phyloP scores from a whole-genome alignment of 1,139 yeast genomes.

The Hemisphaericaspora xylanilytica region DNA sequence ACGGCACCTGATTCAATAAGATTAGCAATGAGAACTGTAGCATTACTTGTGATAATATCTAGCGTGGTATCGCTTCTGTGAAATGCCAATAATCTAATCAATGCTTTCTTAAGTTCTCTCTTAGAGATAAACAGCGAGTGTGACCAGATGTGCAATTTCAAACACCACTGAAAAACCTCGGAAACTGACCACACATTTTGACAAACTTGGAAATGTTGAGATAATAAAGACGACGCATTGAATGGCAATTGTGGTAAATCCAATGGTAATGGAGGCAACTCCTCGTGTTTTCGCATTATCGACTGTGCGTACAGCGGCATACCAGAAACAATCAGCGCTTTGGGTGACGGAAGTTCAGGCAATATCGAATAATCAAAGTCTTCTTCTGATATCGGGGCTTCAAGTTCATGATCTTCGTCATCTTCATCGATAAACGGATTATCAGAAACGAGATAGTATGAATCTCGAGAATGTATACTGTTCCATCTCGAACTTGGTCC shows the following conservation, averaged over 20 bases:
- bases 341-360: constrained; percentile 36
- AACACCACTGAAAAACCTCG: constrained; percentile 50
- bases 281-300: constrained; percentile 19
- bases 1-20: constrained; percentile 49
- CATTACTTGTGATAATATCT: constrained; percentile 55
- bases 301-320: constrained; percentile 5
- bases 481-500: constrained; percentile 17
- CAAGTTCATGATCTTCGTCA: constrained; percentile 5
- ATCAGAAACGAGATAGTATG: constrained; percentile 15
- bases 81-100: constrained; percentile 51
- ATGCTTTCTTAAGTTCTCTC: constrained; percentile 49
- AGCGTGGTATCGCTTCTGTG: constrained; percentile 51
- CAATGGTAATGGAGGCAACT: constrained; percentile 50
- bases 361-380: constrained; percentile 41
- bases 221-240: constrained; percentile 48
- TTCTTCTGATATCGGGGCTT: constrained; percentile 23
- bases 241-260: constrained; percentile 61
- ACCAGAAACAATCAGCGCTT: neutral
- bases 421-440: constrained; percentile 21
- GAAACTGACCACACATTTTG: constrained; percentile 37
- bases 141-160: constrained; percentile 49
- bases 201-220: constrained; percentile 45
- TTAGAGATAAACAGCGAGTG: constrained; percentile 50
- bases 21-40: constrained; percentile 50
- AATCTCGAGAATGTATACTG: constrained; percentile 15